Evolutionary conservation across 2,329 filamentous ascomycete species (phyloP), one percentile per base, ranked within the genome.

Genomic region (Didymella lethalis): DNA sequence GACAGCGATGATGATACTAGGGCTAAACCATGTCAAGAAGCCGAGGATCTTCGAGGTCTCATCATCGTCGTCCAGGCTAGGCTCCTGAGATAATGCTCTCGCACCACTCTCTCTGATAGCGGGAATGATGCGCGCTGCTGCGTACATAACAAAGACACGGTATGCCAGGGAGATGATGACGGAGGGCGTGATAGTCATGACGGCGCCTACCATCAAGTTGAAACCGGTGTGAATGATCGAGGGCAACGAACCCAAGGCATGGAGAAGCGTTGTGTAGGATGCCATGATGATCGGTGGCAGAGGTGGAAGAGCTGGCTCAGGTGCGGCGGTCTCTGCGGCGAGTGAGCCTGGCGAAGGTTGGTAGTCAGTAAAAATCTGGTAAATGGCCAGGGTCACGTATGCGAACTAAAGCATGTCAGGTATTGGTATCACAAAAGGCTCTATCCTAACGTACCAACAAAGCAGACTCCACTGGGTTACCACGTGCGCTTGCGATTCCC

Each of bases 341-440:
- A 84, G 81, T 28, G 85, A 73, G 36, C 69, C 82, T 14, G 78
- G 87, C 4, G 91, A 93, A 3, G 95, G 93, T 67, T 94, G 87
- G 79, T 98, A 98, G 79, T 99, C 95, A 70, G 95, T 99, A 78
- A 98, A 98, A 77, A 98, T 98, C 78, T 99, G 95, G 80, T 98
- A 99, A 73, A 98, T 91, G 81, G 94, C 98, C 63, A 99, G 88
- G n/a, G 97, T 95, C 61, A 97, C 88, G 78, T 99, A 99, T 71
- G 95, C 94, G 74, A 99, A 98, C 78, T 81, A 52, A 26, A 16
- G 11, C 12, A 16, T 14, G 48, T 69, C 52, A 69, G 58, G 18
- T 40, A n/a, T 36, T 41, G 23, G 7, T 3, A 36, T 8, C 16
- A 40, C 7, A 38, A 31, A 26, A 38, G 7, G 18, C 2, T n/a